Conservation (phyloP, 31 red algal genomes). For the Bonnemaisonia californica region DNA sequence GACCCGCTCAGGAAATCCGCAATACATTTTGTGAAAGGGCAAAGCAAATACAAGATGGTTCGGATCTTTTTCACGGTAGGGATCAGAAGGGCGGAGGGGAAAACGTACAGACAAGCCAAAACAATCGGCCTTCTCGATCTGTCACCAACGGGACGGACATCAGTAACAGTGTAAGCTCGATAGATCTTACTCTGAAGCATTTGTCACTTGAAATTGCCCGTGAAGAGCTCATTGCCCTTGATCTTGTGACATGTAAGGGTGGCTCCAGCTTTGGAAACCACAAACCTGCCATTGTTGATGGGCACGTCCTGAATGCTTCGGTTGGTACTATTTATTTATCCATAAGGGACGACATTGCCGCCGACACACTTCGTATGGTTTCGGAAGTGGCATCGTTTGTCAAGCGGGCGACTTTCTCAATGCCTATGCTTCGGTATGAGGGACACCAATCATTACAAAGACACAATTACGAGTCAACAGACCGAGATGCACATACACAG, state of each 20-base stretch:
- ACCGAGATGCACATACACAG: not conserved
- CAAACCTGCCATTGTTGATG: not conserved
- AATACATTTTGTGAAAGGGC: not conserved
- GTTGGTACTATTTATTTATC: constrained; percentile 51
- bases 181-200: constrained; percentile 42
- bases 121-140: too few relatives aligned
- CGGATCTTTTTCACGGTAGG: not conserved
- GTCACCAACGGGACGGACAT: too few relatives aligned
- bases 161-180: not conserved
- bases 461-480: not conserved
- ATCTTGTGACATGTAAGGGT: constrained; percentile 54
- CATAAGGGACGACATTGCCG: constrained; percentile 56
- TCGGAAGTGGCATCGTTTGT: constrained; percentile 66
- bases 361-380: constrained; percentile 52
- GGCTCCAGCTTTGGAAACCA: constrained; percentile 2
- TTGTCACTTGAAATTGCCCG: constrained; percentile 38
- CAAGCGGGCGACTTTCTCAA: constrained; percentile 35
- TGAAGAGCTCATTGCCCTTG: constrained; percentile 45
- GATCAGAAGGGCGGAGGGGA: too few relatives aligned
- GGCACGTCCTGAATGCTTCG: constrained; percentile 44
- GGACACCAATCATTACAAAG: not conserved
- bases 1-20: not conserved
- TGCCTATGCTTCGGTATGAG: constrained; percentile 58
- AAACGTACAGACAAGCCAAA: too few relatives aligned
- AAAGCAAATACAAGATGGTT: not conserved